These are phyloP conservation scores for Fusarium sp. DNA, from an alignment of 2,329 filamentous ascomycete genomes.

Conservation along the genomic window DNA sequence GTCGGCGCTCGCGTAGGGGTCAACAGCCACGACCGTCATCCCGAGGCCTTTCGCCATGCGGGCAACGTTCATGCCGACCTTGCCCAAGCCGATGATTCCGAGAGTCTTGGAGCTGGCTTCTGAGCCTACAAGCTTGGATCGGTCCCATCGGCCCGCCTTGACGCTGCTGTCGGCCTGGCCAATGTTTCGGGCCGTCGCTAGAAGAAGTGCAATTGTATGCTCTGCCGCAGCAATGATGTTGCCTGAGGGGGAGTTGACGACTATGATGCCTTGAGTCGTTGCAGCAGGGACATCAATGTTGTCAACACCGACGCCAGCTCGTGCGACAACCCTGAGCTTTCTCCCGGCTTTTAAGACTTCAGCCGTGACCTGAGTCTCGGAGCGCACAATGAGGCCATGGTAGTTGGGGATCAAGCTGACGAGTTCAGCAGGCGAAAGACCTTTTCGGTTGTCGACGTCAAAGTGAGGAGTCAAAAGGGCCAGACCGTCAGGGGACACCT, in stretches of 20 bases:
- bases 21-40: constrained; percentile 80
- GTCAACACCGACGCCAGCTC: constrained; percentile 85
- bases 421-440: constrained; percentile 72
- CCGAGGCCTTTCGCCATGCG: constrained; percentile 82
- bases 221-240: constrained; percentile 87
- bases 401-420: constrained; percentile 76
- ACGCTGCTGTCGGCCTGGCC: constrained; percentile 76
- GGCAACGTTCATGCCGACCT: constrained; percentile 84
- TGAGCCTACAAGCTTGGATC: constrained; percentile 79
- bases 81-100: constrained; percentile 83
- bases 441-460: constrained; percentile 76
- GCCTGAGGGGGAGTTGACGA: constrained; percentile 83
- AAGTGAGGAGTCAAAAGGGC: constrained; percentile 74
- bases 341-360: constrained; percentile 73
- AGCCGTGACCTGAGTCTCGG: constrained; percentile 83
- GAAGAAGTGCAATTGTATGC: constrained; percentile 79
- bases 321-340: constrained; percentile 81
- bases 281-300: constrained; percentile 83
- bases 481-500: constrained; percentile 83
- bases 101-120: constrained; percentile 83
- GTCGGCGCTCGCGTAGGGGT: constrained; percentile 82
- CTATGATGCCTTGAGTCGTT: constrained; percentile 79
- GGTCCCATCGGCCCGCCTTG: constrained; percentile 81
- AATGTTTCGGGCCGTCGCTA: constrained; percentile 80
- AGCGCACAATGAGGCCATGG: constrained; percentile 82